Evolutionary conservation across 352 stramenopile genomes (phyloP).

Genomic region (Phytophthora macrochlamydospora): DNA sequence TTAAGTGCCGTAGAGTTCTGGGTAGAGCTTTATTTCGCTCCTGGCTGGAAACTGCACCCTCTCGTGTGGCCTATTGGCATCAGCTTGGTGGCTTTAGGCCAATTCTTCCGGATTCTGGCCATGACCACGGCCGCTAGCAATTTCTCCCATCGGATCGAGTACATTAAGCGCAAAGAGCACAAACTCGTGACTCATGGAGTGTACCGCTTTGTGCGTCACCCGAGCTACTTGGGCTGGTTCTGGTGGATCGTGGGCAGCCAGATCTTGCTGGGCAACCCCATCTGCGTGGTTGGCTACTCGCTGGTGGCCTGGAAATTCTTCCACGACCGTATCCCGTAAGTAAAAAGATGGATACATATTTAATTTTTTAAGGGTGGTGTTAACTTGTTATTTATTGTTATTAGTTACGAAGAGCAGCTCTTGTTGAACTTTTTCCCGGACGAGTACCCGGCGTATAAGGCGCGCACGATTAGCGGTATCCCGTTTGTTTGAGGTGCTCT

Average conservation of each 20-base stretch:
- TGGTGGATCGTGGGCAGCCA: slow-evolving; percentile 96
- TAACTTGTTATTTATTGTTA: slow-evolving; percentile 20
- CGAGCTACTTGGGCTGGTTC: slow-evolving; percentile 97
- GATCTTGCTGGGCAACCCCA: slow-evolving; percentile 91
- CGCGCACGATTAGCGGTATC: slow-evolving; percentile 91
- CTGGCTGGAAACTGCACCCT: slow-evolving; percentile 66
- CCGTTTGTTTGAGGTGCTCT: slow-evolving; percentile 80
- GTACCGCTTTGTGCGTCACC: slow-evolving; percentile 94
- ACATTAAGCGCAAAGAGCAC: slow-evolving; percentile 93
- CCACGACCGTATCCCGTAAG: slow-evolving; percentile 91
- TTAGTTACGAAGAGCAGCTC: slow-evolving; percentile 92
- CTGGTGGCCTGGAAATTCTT: slow-evolving; percentile 95
- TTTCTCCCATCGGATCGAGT: slow-evolving; percentile 97
- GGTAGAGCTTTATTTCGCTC: slow-evolving; percentile 87
- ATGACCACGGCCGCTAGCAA: slow-evolving; percentile 95
- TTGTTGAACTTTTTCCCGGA: slow-evolving; percentile 92
- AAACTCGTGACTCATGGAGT: slow-evolving; percentile 93
- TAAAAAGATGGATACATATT: slow-evolving; percentile 4
- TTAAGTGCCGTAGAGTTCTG: slow-evolving; percentile 92
- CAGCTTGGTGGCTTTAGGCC: slow-evolving; percentile 78
- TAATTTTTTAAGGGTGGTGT: slow-evolving; percentile 1
- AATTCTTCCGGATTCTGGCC: slow-evolving; percentile 88
- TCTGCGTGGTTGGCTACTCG: slow-evolving; percentile 89
- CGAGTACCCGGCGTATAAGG: slow-evolving; percentile 92
- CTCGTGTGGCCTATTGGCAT: slow-evolving; percentile 69